Evolutionary conservation across 768 basidiomycete genomes (phyloP).

Genomic region (Xerocomus spinulosus): DNA sequence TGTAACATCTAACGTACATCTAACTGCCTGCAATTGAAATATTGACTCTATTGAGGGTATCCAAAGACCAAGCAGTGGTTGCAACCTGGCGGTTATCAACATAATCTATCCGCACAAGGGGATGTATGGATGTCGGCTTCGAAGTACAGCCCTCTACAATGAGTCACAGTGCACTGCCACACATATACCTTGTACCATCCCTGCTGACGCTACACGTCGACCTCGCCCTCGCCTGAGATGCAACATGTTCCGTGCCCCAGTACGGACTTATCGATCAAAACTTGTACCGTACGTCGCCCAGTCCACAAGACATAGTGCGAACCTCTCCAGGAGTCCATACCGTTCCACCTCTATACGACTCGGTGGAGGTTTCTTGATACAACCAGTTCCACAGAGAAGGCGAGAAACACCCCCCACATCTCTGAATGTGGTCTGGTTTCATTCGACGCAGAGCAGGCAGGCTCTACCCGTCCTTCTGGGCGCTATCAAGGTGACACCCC

Average conservation of each 20-base stretch:
- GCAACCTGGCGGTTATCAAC: too few relatives aligned
- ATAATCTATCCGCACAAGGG: too few relatives aligned
- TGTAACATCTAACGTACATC: background rate
- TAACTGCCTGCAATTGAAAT: background rate
- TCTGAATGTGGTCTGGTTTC: constrained; percentile 30
- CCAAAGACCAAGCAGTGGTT: too few relatives aligned
- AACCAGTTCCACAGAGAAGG: background rate
- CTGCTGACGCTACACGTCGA: background rate
- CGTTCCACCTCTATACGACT: constrained; percentile 1
- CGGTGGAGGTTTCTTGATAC: constrained; percentile 6
- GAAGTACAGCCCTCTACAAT: too few relatives aligned
- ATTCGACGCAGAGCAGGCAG: constrained; percentile 36
- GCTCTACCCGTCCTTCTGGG: constrained; percentile 47
- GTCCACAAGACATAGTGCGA: background rate
- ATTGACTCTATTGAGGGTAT: too few relatives aligned
- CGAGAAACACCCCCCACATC: constrained; percentile 2
- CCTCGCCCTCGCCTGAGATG: constrained; percentile 32
- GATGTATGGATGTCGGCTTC: too few relatives aligned
- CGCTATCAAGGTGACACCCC: constrained; percentile 51
- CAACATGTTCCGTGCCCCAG: constrained; percentile 46
- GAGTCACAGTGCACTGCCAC: constrained; percentile 14
- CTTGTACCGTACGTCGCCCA: background rate
- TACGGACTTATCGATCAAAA: constrained; percentile 7
- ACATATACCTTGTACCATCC: background rate
- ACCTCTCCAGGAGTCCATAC: background rate